Percentiles rank a stretch among this genome's conserved stretches.
These are phyloP conservation scores for Prunus fruticosa DNA, from an alignment of 306 rosid species.

Conservation along the genomic window DNA sequence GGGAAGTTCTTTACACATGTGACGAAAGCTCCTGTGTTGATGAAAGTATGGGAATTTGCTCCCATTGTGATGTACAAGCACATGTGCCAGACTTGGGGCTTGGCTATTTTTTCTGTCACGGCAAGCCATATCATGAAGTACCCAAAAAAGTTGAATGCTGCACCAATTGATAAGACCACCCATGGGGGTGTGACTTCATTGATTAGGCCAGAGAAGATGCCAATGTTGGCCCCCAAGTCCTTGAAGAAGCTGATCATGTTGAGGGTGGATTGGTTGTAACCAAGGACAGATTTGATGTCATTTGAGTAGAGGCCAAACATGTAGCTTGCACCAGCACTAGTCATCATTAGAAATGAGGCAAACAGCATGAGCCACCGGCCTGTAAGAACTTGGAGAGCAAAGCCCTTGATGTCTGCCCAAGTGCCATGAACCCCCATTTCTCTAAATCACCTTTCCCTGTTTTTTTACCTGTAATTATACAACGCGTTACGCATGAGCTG, in stretches of 20 bases:
- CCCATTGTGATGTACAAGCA: slow-evolving; percentile 26
- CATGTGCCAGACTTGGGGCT: slow-evolving; percentile 20
- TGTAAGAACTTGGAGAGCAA: slow-evolving; percentile 18
- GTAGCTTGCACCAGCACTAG: slow-evolving; percentile 26
- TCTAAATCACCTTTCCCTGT: background rate
- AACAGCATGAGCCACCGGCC: slow-evolving; percentile 28
- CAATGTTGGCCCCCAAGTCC: slow-evolving; percentile 26
- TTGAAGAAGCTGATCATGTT: slow-evolving; percentile 28
- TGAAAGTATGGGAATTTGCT: slow-evolving; percentile 25
- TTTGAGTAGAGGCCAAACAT: slow-evolving; percentile 27
- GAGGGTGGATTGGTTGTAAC: slow-evolving; percentile 28
- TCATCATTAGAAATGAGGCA: slow-evolving; percentile 23
- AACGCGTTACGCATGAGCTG: too few species aligned
- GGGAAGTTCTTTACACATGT: slow-evolving; percentile 30
- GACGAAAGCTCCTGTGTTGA: slow-evolving; percentile 18
- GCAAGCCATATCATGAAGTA: slow-evolving; percentile 34
- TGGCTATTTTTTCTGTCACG: slow-evolving; percentile 10
- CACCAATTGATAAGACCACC: slow-evolving; percentile 21
- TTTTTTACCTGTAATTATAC: too few species aligned
- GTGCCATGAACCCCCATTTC: background rate
- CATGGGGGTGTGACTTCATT: slow-evolving; percentile 26
- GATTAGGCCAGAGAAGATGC: slow-evolving; percentile 16
- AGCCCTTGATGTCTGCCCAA: slow-evolving; percentile 4
- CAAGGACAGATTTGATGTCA: slow-evolving; percentile 23
- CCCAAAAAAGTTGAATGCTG: slow-evolving; percentile 22